Conservation (phyloP, 139 green algal genomes). For the Astrephomene gubernaculifera region DNA sequence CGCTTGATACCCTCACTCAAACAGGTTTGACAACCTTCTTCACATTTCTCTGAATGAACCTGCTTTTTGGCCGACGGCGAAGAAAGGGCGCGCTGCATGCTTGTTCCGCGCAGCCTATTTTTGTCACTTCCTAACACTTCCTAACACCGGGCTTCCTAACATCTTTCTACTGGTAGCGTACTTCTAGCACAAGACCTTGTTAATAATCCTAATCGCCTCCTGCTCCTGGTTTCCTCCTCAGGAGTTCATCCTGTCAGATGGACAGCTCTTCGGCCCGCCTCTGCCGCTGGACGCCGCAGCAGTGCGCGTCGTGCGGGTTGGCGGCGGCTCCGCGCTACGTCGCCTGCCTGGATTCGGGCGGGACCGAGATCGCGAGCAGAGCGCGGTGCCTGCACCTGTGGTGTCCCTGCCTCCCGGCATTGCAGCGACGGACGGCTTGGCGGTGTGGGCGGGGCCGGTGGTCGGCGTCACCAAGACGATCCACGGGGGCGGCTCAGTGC, state of each 20-base stretch:
- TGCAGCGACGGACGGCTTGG: not conserved
- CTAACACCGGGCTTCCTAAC: too few species aligned
- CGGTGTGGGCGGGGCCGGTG: not conserved
- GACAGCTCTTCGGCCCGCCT: not conserved
- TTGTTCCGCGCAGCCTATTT: not conserved
- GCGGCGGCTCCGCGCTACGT: conserved; percentile 23
- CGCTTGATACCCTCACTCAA: too few species aligned
- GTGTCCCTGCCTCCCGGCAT: not conserved
- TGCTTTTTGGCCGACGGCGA: too few species aligned
- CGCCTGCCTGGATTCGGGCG: not conserved
- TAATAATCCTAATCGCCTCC: too few species aligned
- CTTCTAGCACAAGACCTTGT: too few species aligned
- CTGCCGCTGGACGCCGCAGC: not conserved
- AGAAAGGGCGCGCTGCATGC: too few species aligned
- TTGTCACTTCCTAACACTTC: too few species aligned
- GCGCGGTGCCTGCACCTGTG: not conserved
- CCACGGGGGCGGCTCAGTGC: not conserved
- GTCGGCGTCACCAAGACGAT: conserved; percentile 11
- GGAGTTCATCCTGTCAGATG: conserved; percentile 17
- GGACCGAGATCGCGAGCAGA: not conserved
- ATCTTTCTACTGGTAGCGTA: too few species aligned
- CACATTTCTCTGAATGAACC: too few species aligned
- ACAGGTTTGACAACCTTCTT: too few species aligned
- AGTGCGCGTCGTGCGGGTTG: conserved; percentile 24
- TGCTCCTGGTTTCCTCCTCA: not conserved